phyloP scores from a whole-genome alignment of 2,329 filamentous ascomycete genomes.

The Stachybotrys chartarum region DNA sequence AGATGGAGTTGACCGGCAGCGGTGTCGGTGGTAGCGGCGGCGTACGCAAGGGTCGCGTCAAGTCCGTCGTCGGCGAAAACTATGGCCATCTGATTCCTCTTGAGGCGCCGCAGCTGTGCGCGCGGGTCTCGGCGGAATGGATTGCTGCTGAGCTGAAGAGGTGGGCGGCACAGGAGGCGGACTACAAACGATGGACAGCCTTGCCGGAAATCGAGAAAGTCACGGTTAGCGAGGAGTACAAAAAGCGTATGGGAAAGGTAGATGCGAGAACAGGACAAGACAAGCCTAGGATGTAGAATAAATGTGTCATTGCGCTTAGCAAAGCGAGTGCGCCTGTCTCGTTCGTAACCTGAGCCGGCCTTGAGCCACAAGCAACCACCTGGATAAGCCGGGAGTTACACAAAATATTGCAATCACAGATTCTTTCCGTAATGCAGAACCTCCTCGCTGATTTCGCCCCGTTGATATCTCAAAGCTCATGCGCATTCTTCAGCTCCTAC shows the following conservation, averaged over 20 bases:
- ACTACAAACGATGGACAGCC: constrained; percentile 48
- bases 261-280: constrained; percentile 8
- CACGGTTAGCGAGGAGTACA: constrained; percentile 42
- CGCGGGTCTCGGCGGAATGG: constrained; percentile 51
- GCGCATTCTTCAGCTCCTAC: too few relatives aligned
- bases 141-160: constrained; percentile 46
- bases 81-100: constrained; percentile 78
- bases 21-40: constrained; percentile 64
- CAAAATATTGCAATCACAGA: too few relatives aligned
- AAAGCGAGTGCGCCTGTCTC: neutral
- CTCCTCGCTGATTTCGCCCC: too few relatives aligned
- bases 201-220: constrained; percentile 46
- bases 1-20: constrained; percentile 56
- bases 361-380: neutral
- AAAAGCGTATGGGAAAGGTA: constrained; percentile 39
- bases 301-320: neutral
- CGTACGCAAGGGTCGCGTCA: constrained; percentile 56
- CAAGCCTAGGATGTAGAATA: constrained; percentile 19
- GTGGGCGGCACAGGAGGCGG: constrained; percentile 50
- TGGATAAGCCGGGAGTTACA: too few relatives aligned
- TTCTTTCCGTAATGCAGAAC: too few relatives aligned
- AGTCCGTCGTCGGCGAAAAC: constrained; percentile 53
- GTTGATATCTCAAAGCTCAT: too few relatives aligned
- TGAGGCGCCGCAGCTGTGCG: constrained; percentile 64
- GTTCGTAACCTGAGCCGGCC: neutral